Evolutionary conservation across 1,139 yeast genomes (phyloP).

Genomic region (Pneumocystis canis): DNA sequence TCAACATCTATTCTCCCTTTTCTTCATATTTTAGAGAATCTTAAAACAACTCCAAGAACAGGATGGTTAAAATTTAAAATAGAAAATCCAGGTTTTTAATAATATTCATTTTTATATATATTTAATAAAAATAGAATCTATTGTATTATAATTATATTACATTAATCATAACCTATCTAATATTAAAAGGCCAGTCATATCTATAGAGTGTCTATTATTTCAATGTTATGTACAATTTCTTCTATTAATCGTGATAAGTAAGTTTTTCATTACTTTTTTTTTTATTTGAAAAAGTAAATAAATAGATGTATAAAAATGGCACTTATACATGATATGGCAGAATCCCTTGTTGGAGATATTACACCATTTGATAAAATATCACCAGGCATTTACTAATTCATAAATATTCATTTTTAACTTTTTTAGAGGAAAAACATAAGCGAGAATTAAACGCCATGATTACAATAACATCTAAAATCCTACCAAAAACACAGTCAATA

Average conservation of each 20-base stretch:
- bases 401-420: background rate
- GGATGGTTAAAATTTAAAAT: conserved; percentile 84
- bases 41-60: conserved; percentile 73
- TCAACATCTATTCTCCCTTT: conserved; percentile 35
- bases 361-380: conserved; percentile 71
- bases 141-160: conserved; percentile 20
- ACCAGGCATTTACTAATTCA: conserved; percentile 25
- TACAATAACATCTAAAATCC: conserved; percentile 42
- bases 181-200: conserved; percentile 61
- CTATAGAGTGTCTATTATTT: conserved; percentile 85
- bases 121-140: conserved; percentile 12
- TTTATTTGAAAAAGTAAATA: conserved; percentile 13
- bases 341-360: conserved; percentile 83
- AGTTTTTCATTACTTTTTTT: background rate
- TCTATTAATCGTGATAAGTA: conserved; percentile 32
- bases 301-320: conserved; percentile 68
- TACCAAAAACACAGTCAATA: conserved; percentile 45
- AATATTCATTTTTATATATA: background rate
- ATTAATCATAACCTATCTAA: background rate
- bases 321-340: conserved; percentile 87
- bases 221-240: conserved; percentile 36
- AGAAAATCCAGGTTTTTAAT: conserved; percentile 29
- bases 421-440: conserved; percentile 48
- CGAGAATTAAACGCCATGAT: conserved; percentile 65
- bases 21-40: conserved; percentile 55